Evolutionary conservation across 345 rosid genomes (phyloP).

Genomic region (Noccaea caerulescens): DNA sequence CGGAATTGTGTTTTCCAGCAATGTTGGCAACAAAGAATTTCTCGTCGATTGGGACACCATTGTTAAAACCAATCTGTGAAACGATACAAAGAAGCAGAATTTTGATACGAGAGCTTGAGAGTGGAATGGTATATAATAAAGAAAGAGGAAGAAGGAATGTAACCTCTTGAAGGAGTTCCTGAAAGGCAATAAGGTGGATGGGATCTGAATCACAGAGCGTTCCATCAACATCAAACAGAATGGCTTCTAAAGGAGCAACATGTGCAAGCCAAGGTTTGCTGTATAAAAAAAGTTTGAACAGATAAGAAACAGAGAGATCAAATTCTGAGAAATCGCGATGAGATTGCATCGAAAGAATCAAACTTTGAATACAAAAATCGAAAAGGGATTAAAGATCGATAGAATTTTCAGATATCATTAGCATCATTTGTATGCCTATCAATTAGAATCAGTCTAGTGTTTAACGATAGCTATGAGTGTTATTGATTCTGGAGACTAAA

Average conservation of each 20-base stretch:
- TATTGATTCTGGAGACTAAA: slow-evolving; percentile 28
- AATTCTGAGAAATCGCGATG: background rate
- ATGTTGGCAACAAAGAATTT: slow-evolving; percentile 66
- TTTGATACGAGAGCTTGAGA: background rate
- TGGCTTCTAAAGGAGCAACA: slow-evolving; percentile 76
- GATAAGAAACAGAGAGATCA: background rate
- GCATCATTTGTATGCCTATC: background rate
- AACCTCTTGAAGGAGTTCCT: slow-evolving; percentile 79
- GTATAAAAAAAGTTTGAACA: slow-evolving; percentile 21
- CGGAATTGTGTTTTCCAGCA: slow-evolving; percentile 82
- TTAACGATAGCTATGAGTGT: background rate
- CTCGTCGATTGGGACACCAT: slow-evolving; percentile 85
- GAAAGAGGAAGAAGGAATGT: background rate
- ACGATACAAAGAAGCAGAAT: background rate
- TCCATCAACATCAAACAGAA: slow-evolving; percentile 93
- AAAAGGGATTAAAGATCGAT: background rate
- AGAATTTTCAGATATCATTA: background rate
- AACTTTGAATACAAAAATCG: background rate
- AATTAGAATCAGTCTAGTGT: background rate
- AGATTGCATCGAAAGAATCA: slow-evolving; percentile 16
- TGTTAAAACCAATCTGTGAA: slow-evolving; percentile 80
- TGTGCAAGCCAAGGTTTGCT: slow-evolving; percentile 60
- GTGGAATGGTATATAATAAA: background rate
- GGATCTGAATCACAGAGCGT: slow-evolving; percentile 98
- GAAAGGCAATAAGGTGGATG: slow-evolving; percentile 68